phyloP scores from a whole-genome alignment of 257 asterid species.

The Scutellaria baicalensis region DNA sequence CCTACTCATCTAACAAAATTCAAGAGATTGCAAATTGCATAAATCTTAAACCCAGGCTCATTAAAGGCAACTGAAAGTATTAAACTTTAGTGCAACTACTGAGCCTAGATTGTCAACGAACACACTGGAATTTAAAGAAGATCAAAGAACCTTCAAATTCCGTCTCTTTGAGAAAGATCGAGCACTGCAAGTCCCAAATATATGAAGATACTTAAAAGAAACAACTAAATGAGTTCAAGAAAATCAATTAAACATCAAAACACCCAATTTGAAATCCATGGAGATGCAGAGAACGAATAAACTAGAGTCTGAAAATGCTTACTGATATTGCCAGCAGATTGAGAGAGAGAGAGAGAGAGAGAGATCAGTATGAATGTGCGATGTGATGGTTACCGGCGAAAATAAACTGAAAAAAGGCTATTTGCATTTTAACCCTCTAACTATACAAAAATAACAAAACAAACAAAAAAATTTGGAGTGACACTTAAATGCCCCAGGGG shows the following conservation, averaged over 20 bases:
- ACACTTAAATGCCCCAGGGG: too few relatives aligned
- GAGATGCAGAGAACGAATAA: background rate
- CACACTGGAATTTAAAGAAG: background rate
- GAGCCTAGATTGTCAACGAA: constrained; percentile 1
- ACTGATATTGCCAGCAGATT: constrained; percentile 3
- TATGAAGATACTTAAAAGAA: background rate
- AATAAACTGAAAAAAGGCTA: background rate
- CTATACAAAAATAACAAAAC: background rate
- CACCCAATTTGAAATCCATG: background rate
- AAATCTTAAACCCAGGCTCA: background rate
- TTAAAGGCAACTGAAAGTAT: background rate
- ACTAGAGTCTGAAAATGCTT: background rate
- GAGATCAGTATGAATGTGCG: constrained; percentile 14
- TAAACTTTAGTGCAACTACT: background rate
- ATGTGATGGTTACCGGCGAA: constrained; percentile 9
- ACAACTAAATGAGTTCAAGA: background rate
- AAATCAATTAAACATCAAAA: background rate
- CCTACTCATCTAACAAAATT: background rate
- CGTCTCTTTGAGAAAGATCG: constrained; percentile 11
- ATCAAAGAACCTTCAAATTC: constrained; percentile 3
- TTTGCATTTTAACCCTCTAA: background rate
- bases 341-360: background rate
- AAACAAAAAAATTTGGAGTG: background rate
- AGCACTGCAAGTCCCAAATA: background rate
- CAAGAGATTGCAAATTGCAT: background rate